These are phyloP conservation scores for Filobasidium wieringae DNA, from an alignment of 768 basidiomycete species.

Conservation along the genomic window DNA sequence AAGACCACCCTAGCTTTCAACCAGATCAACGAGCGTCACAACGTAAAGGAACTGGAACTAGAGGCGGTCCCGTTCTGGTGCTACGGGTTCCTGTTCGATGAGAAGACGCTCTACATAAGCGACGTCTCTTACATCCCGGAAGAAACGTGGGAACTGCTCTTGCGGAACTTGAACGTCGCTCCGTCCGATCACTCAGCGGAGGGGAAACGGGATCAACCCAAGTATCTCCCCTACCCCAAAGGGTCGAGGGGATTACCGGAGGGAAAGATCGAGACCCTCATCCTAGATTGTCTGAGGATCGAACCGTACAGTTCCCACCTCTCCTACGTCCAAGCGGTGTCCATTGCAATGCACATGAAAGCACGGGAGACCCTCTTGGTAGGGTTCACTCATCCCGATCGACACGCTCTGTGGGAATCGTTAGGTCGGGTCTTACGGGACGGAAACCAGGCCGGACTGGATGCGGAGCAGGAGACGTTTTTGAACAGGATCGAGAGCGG, in stretches of 20 bases:
- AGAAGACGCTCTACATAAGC: slow-evolving; percentile 61
- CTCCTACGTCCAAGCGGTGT: slow-evolving; percentile 55
- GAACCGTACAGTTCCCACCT: slow-evolving; percentile 64
- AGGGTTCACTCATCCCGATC: slow-evolving; percentile 64
- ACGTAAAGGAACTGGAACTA: not conserved
- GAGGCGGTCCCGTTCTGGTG: slow-evolving; percentile 32
- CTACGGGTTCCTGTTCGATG: slow-evolving; percentile 43
- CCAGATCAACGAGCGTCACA: not conserved
- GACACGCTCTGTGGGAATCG: slow-evolving; percentile 66
- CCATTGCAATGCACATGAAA: slow-evolving; percentile 48
- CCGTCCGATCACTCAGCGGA: not conserved
- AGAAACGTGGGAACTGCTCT: slow-evolving; percentile 47
- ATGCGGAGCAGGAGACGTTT: slow-evolving; percentile 39
- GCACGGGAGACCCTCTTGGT: slow-evolving; percentile 57
- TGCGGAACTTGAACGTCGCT: not conserved
- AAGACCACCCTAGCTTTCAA: slow-evolving; percentile 5
- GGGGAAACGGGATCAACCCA: not conserved
- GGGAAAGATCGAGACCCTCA: slow-evolving; percentile 47
- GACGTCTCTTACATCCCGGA: slow-evolving; percentile 74
- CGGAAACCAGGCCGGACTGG: slow-evolving; percentile 34
- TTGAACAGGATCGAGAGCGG: slow-evolving; percentile 42
- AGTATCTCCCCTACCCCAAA: slow-evolving; percentile 35
- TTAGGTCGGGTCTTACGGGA: slow-evolving; percentile 32
- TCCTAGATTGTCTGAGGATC: slow-evolving; percentile 66
- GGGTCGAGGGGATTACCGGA: slow-evolving; percentile 21